Evolutionary conservation across 78 protist species (phyloP), one percentile per base, ranked within the genome.

Genomic region (Acrasis kona): DNA sequence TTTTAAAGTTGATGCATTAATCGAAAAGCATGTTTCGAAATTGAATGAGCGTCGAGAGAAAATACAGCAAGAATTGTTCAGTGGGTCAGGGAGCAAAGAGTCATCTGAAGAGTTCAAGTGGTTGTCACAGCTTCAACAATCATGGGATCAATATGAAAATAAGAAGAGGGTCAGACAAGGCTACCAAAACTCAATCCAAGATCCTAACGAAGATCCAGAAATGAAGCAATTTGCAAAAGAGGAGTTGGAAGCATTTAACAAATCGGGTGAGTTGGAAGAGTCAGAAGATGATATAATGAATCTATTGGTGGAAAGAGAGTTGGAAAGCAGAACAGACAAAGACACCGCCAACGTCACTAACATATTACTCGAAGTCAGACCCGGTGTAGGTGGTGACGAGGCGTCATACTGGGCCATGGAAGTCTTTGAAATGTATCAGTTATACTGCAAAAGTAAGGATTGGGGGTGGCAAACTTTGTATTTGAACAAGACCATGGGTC

Each of bases 361-460:
- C n/a, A 1, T 68, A 1, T 32, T 77, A 32, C 61, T 1, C 12
- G 42, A 1, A 74, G 74, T 12, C 19, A 41, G 66, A 2, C 76
- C 76, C 28, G 81, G 90, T 64, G 78, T 93, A 1, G 96, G 96
- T 9, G 96, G 96, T 3, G 40, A 39, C 10, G 96, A 92, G 34
- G 95, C 95, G 31, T 70, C 86, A 10, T 42, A 91, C 28, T 93
- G 90, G 38, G 86, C 94, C 3, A 6, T 32, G n/a, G 95, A 93
- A 5, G 41, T 93, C 39, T 39, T 80, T n/a, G 5, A 29, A 1
- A 91, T 92, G 95, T 92, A 92, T 67, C 57, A 71, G 34, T 3
- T 10, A 1, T 81, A 80, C 39, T 78, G 89, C 0, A 3, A n/a
- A 2, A 41, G 34, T 3, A 67, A 5, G 10, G 4, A 34, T 3